Conservation (phyloP, 495 filamentous ascomycete genomes). For the Aspergillus sclerotiicarbonarius region DNA sequence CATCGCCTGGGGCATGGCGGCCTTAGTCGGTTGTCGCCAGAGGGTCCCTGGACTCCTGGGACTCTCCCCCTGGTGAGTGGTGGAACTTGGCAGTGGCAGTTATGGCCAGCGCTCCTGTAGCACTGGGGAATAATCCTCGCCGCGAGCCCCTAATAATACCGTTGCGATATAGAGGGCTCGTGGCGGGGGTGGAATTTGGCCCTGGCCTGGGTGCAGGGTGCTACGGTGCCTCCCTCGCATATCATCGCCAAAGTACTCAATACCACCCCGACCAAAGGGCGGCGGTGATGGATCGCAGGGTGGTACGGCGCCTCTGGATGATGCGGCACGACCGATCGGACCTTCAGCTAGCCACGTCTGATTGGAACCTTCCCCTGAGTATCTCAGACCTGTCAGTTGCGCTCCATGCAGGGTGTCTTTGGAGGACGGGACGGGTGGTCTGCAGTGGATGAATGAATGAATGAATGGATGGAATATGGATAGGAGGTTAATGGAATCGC, state of each 20-base stretch:
- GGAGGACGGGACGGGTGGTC: neutral
- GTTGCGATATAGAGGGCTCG: neutral
- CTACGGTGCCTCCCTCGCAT: neutral
- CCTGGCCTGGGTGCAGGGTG: too few relatives aligned
- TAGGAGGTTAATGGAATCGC: too few relatives aligned
- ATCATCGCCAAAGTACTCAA: neutral
- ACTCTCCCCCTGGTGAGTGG: too few relatives aligned
- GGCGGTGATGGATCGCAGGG: neutral
- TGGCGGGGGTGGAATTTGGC: too few relatives aligned
- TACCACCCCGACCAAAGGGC: neutral
- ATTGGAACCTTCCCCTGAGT: conserved; percentile 12
- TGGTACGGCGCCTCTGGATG: conserved; percentile 14
- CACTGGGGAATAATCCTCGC: neutral
- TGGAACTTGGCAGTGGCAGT: neutral
- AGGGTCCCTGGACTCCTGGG: neutral
- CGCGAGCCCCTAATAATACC: neutral
- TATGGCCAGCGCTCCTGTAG: neutral
- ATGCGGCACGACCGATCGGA: conserved; percentile 17
- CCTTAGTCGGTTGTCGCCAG: neutral
- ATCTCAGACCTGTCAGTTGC: conserved; percentile 10
- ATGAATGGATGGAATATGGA: too few relatives aligned
- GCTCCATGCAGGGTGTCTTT: neutral
- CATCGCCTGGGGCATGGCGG: neutral
- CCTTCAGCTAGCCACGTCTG: conserved; percentile 2
- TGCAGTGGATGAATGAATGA: too few relatives aligned